A percentile compares a stretch with the other conserved stretches of the same genome.
Conservation (phyloP, 1,284 basidiomycete species). For the Trichosporon sp. region DNA sequence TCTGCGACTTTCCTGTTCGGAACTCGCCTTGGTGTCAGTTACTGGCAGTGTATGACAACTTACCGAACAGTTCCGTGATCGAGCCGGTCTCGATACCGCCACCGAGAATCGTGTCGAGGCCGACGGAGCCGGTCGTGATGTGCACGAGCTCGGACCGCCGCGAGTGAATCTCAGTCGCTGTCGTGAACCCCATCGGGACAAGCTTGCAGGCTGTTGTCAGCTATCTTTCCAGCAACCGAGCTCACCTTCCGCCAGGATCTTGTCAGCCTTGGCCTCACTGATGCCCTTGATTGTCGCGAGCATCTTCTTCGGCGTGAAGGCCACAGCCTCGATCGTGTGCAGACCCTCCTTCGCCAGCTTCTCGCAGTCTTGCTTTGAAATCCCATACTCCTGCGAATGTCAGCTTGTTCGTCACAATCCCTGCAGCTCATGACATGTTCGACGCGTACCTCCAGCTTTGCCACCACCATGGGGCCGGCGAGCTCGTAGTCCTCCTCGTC, state of each 20-base stretch:
- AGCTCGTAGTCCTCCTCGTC: slow-evolving; percentile 64
- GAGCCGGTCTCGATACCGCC: slow-evolving; percentile 98
- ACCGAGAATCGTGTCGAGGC: slow-evolving; percentile 91
- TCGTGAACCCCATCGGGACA: slow-evolving; percentile 96
- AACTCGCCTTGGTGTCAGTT: slow-evolving; percentile 67
- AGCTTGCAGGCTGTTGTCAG: slow-evolving; percentile 78
- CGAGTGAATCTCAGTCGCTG: slow-evolving; percentile 95
- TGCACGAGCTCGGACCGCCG: slow-evolving; percentile 94
- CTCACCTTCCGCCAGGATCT: slow-evolving; percentile 87
- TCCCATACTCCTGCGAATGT: slow-evolving; percentile 71
- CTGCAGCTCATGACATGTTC: not conserved
- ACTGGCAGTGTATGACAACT: slow-evolving; percentile 12
- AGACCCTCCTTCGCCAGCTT: slow-evolving; percentile 92
- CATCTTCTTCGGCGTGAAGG: slow-evolving; percentile 95
- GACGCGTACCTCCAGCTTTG: slow-evolving; percentile 67
- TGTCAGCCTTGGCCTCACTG: slow-evolving; percentile 96
- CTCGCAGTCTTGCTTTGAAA: slow-evolving; percentile 89
- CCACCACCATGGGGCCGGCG: slow-evolving; percentile 76
- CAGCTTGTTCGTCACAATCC: not conserved
- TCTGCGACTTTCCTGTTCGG: slow-evolving; percentile 95
- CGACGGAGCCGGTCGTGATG: slow-evolving; percentile 95
- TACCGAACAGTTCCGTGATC: slow-evolving; percentile 95
- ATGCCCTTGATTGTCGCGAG: slow-evolving; percentile 94
- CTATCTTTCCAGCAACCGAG: slow-evolving; percentile 17
- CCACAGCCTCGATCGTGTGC: slow-evolving; percentile 93